Evolutionary conservation across 225 moss, liverwort and hornwort genomes (phyloP).

Genomic region (Polytrichum commune): DNA sequence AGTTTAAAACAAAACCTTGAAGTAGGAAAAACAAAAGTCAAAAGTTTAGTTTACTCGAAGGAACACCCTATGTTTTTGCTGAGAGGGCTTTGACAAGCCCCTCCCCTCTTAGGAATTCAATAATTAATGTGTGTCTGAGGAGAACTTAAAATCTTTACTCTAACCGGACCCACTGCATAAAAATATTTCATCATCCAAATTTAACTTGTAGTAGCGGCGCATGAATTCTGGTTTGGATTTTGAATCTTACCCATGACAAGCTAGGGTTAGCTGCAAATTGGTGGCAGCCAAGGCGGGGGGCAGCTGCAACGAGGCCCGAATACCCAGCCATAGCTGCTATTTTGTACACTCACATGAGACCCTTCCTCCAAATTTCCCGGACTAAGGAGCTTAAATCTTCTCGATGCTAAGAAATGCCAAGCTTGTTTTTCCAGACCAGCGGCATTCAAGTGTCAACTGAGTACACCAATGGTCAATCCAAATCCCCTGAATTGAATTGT

Average conservation of each 20-base stretch:
- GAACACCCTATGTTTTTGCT: not conserved
- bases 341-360: slow-evolving; percentile 27
- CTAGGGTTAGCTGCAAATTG: slow-evolving; percentile 24
- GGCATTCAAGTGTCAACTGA: too few species aligned
- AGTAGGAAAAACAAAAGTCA: not conserved
- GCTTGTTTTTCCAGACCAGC: too few species aligned
- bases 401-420: too few species aligned
- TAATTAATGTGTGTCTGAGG: too few species aligned
- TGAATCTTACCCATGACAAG: slow-evolving; percentile 34
- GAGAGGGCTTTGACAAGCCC: not conserved
- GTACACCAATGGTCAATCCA: too few species aligned
- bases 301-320: slow-evolving; percentile 31
- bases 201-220: too few species aligned
- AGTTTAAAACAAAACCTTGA: not conserved
- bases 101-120: not conserved
- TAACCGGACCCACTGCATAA: too few species aligned
- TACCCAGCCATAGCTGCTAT: slow-evolving; percentile 37
- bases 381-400: not conserved
- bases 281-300: slow-evolving; percentile 19
- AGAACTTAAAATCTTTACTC: too few species aligned
- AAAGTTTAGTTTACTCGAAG: not conserved
- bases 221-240: too few species aligned
- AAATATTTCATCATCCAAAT: too few species aligned
- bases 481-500: too few species aligned
- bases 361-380: slow-evolving; percentile 10